Evolutionary conservation across 2,329 filamentous ascomycete species (phyloP).

Genomic region (Cladophialophora psammophila): DNA sequence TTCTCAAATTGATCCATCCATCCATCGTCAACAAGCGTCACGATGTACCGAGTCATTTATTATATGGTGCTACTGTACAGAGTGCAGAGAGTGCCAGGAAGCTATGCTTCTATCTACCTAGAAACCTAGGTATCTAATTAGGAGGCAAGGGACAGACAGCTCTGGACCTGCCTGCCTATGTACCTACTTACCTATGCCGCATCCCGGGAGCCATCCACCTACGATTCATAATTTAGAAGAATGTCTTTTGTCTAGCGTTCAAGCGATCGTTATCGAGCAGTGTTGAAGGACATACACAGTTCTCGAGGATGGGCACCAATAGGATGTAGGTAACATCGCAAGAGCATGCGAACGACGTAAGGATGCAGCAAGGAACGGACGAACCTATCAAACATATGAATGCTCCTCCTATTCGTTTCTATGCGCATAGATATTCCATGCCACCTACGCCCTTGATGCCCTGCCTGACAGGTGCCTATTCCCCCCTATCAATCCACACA

Average conservation of each 20-base stretch:
- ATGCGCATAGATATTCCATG: not conserved
- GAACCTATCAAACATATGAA: not conserved
- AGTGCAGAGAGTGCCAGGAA: too few species aligned
- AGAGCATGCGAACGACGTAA: not conserved
- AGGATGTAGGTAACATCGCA: not conserved
- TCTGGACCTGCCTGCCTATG: too few species aligned
- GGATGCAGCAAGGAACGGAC: not conserved
- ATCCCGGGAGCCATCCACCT: too few species aligned
- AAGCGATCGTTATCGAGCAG: not conserved
- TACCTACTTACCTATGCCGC: too few species aligned
- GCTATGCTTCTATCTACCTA: too few species aligned
- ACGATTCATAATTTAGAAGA: not conserved
- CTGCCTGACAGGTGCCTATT: not conserved
- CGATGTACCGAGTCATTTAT: too few species aligned
- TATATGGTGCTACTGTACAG: too few species aligned
- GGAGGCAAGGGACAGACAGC: too few species aligned
- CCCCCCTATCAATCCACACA: not conserved
- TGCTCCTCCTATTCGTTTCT: not conserved
- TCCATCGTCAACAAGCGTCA: too few species aligned
- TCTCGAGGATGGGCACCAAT: not conserved
- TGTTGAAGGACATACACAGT: too few species aligned
- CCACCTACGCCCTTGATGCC: not conserved
- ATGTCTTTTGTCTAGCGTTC: constrained; percentile 13
- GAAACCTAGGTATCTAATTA: too few species aligned
- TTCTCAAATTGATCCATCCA: too few species aligned